Evolutionary conservation across 768 basidiomycete species (phyloP), one percentile per base, ranked within the genome.

Genomic region (Mycena crocata): DNA sequence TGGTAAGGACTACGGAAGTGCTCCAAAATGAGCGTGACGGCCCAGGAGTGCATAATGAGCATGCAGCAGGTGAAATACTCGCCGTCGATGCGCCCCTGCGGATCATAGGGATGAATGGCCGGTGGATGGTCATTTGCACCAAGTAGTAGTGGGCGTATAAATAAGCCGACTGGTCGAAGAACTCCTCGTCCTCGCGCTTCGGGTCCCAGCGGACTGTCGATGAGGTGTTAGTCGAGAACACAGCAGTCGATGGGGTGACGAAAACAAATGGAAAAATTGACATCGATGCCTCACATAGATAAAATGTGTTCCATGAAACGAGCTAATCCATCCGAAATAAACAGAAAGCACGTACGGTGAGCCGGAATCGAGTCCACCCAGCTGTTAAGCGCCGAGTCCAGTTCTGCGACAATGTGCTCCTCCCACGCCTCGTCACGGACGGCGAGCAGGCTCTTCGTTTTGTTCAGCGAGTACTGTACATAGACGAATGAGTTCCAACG

Each of bases 311-410:
- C n/a, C n/a, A n/a, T n/a, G n/a, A n/a, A n/a, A n/a, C n/a, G n/a
- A n/a, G n/a, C n/a, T n/a, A n/a, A n/a, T n/a, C 9, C 9, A 21
- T 3, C 5, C 28, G 40, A 44, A 79, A 0, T 76, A 84, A 88
- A 9, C 84, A 85, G 34, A 86, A 78, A 71, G 88, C 79, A 75
- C 69, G 88, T 57, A 81, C 82, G 74, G 72, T 89, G 88, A 28
- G 81, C 23, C 3, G 61, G 61, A 13, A 62, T 56, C 14, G 34
- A 23, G 32, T 63, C 62, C n/a, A 63, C 84, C 93, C 93, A 94
- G n/a, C 85, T 83, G 71, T 93, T 93, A 71, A 94, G 79, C 3
- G 87, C 86, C 4, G 90, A 90, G 77, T 94, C 93, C 86, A n/a
- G n/a, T n/a, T n/a, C n/a, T n/a, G n/a, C n/a, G n/a, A n/a, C n/a